A percentile compares a stretch with the other conserved stretches of the same genome.
Evolutionary conservation across 176 grass and related monocot species (phyloP).

Genomic region (Metroxylon sagu): DNA sequence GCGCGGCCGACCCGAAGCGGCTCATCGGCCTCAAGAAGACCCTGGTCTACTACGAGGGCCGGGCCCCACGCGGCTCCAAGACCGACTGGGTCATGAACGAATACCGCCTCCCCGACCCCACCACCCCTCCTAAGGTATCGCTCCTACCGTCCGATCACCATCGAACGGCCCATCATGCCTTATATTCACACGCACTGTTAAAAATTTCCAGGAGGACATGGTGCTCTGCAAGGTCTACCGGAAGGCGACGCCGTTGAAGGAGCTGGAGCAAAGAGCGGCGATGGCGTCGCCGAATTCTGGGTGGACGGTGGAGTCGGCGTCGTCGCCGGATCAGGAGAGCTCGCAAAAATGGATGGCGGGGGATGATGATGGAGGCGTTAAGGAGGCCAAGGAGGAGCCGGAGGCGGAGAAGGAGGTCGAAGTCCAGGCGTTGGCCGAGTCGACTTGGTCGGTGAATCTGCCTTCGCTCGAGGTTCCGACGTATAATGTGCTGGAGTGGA

Average conservation of each 20-base stretch:
- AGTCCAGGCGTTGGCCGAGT: not conserved
- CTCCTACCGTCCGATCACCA: too few relatives aligned
- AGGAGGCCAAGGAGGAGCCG: constrained; percentile 29
- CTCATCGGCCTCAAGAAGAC: constrained; percentile 9
- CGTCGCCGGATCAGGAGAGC: constrained; percentile 34
- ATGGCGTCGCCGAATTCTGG: constrained; percentile 34
- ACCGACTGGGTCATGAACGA: constrained; percentile 16
- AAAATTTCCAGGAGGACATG: constrained; percentile 4
- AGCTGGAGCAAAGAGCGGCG: constrained; percentile 11
- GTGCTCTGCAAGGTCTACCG: constrained; percentile 13
- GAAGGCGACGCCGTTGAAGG: constrained; percentile 8
- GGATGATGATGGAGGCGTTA: constrained; percentile 1
- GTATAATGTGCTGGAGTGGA: not conserved
- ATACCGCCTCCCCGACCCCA: not conserved
- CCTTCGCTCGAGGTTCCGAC: not conserved
- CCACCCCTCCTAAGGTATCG: constrained; percentile 30
- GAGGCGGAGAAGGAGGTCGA: constrained; percentile 17
- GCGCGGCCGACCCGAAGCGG: not conserved
- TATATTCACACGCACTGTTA: not conserved
- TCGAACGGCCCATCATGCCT: too few relatives aligned
- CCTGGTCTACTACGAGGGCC: constrained; percentile 9
- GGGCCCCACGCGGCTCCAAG: constrained; percentile 3
- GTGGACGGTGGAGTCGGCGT: constrained; percentile 42
- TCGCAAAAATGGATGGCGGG: not conserved
- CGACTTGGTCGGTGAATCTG: too few relatives aligned